Evolutionary conservation across 441 rosid species (phyloP).

Genomic region (Erodium texanum): DNA sequence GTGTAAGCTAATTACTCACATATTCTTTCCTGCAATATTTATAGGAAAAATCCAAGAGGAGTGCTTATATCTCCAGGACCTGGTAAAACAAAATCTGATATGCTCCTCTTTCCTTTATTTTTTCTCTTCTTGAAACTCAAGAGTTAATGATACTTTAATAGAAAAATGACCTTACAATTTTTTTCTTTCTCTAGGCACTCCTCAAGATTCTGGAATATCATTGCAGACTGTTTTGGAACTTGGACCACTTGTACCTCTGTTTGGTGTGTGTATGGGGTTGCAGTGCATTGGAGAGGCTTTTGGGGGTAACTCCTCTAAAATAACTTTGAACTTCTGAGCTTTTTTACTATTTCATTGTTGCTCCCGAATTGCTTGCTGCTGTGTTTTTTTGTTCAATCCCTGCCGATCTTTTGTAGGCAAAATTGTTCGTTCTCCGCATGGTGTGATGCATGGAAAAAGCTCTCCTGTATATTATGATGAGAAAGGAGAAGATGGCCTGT

Average conservation of each 20-base stretch:
- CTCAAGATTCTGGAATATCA: slow-evolving; percentile 91
- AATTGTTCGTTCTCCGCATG: slow-evolving; percentile 75
- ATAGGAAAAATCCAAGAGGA: slow-evolving; percentile 87
- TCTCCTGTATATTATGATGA: slow-evolving; percentile 77
- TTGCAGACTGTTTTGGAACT: slow-evolving; percentile 80
- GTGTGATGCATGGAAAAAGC: slow-evolving; percentile 93
- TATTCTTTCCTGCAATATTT: not conserved
- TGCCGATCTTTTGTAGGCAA: slow-evolving; percentile 43
- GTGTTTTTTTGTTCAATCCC: slow-evolving; percentile 4
- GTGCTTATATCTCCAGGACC: slow-evolving; percentile 93
- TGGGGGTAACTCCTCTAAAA: slow-evolving; percentile 53
- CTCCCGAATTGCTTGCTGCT: not conserved
- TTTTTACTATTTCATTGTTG: not conserved
- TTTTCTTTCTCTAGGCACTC: slow-evolving; percentile 42
- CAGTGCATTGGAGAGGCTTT: slow-evolving; percentile 98
- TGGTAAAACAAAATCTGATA: slow-evolving; percentile 32
- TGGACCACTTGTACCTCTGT: slow-evolving; percentile 71
- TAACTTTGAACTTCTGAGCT: too few species aligned
- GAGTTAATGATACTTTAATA: not conserved
- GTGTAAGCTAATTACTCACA: not conserved
- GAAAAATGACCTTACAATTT: not conserved
- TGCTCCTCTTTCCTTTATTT: not conserved
- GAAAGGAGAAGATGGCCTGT: slow-evolving; percentile 76
- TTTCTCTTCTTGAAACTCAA: not conserved
- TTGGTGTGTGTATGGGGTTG: slow-evolving; percentile 93